Conservation (phyloP, 257 asterid genomes). For the Misopates orontium region DNA sequence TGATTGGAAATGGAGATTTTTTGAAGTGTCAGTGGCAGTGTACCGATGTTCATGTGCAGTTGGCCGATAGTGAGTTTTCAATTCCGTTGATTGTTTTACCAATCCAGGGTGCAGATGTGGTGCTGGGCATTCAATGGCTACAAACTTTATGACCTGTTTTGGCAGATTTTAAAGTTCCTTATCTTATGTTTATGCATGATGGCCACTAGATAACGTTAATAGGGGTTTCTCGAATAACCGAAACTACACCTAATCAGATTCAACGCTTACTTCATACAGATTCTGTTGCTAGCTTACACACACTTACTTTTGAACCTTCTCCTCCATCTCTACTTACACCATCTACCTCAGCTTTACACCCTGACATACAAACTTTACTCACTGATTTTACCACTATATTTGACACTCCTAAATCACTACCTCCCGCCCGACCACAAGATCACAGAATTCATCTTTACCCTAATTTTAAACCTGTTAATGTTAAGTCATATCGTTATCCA, state of each 20-base stretch:
- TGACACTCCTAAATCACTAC: not conserved
- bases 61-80: not conserved
- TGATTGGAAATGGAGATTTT: conserved; percentile 1
- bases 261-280: no score
- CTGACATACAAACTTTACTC: no score
- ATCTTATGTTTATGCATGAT: not conserved
- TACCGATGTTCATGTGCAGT: not conserved
- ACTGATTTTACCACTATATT: not conserved
- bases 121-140: not conserved
- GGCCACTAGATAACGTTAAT: no score
- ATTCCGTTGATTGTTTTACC: not conserved
- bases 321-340: no score
- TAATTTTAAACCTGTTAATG: not conserved
- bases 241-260: no score
- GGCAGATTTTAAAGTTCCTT: not conserved
- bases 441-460: not conserved
- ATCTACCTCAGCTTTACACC: no score
- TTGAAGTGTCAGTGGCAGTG: not conserved
- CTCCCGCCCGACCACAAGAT: not conserved
- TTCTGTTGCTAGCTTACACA: no score
- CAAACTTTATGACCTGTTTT: not conserved
- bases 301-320: no score
- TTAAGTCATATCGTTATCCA: not conserved
- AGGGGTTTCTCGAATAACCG: no score
- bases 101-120: not conserved